Percentiles rank a stretch among this genome's conserved stretches.
Conservation (phyloP, 2,329 filamentous ascomycete species). For the Pochonia chlamydosporia region DNA sequence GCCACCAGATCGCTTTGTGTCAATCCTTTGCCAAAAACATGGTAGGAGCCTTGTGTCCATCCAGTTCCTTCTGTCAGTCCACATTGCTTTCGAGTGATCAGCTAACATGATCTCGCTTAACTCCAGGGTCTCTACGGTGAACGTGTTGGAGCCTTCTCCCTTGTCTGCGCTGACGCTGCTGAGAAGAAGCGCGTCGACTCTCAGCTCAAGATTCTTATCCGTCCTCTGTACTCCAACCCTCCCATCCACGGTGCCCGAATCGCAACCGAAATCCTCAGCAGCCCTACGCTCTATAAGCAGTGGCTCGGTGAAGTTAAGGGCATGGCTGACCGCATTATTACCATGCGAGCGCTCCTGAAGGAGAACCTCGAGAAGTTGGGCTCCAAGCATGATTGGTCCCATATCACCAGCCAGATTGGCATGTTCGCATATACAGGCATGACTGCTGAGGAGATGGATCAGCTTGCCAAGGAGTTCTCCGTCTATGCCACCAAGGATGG, state of each 20-base stretch:
- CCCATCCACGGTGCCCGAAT: conserved; percentile 95
- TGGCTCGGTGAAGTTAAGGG: conserved; percentile 96
- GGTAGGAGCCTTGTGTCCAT: conserved; percentile 42
- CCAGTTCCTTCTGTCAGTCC: background rate
- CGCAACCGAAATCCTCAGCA: conserved; percentile 86
- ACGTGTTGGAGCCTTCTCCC: conserved; percentile 93
- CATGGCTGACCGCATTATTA: conserved; percentile 99
- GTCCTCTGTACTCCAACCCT: conserved; percentile 96
- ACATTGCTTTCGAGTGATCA: background rate
- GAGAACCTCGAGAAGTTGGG: conserved; percentile 91
- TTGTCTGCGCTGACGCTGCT: conserved; percentile 76
- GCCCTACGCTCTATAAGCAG: conserved; percentile 77
- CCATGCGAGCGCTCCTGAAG: conserved; percentile 92
- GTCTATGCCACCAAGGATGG: conserved; percentile 96
- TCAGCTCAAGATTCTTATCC: conserved; percentile 96
- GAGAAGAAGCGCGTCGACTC: conserved; percentile 96
- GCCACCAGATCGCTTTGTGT: conserved; percentile 79
- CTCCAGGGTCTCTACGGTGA: conserved; percentile 91
- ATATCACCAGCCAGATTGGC: conserved; percentile 98
- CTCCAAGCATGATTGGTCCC: conserved; percentile 95
- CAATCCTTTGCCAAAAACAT: conserved; percentile 99
- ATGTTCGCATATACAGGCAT: conserved; percentile 99
- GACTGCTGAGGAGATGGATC: conserved; percentile 84
- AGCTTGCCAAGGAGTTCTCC: conserved; percentile 87
- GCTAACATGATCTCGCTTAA: background rate